Base-by-base conservation (phyloP, 139 green algal genomes). In the Chlamydomonas sp. region DNA sequence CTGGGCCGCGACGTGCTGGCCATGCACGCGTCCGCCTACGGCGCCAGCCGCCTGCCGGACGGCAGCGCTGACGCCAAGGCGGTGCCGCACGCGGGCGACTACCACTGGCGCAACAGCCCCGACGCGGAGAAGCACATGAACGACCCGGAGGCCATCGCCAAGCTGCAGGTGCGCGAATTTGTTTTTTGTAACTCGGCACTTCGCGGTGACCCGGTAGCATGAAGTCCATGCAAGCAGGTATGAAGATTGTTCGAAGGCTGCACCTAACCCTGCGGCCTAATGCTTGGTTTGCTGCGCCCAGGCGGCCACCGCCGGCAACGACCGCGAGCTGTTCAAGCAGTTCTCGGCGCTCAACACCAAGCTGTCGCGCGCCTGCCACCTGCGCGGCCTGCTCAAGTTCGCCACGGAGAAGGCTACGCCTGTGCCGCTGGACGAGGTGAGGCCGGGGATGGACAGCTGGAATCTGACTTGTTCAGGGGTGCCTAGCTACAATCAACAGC, bases 381-480 rank as follows among this genome's bases (percentile, higher is more conserved):
- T 99, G 84, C 92, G 97, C 71, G 97, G 97, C 81, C 94, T 99
- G 95, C 94, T 99, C 60, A 86, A 85, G 18, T 99, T 99, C 93
- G 96, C 96, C 85, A 72, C 63, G 3, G 80, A 77, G n/a, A 31
- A 76, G 18, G 80, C 74, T 14, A 83, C 77, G 58, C 84, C 90
- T 64, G 60, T 86, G 20, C 61, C 82, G 20, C 62, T 86, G 10
- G 82, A 86, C 14, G 82, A 86, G 69, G 10, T 49, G 31, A 49
- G 31, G 31, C 31, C 31, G 31, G 31, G 31, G 31, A 49, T 49
- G 31, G 31, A 49, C 31, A 49, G 31, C 31, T 49, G 31, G 31
- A 49, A 49, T 49, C 31, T 49, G 31, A 49, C 31, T 49, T 49
- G 31, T 49, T 49, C 31, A 49, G 31, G 31, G 31, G 31, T 49